Evolutionary conservation across 345 rosid genomes (phyloP).

Genomic region (Limnanthes douglasii): DNA sequence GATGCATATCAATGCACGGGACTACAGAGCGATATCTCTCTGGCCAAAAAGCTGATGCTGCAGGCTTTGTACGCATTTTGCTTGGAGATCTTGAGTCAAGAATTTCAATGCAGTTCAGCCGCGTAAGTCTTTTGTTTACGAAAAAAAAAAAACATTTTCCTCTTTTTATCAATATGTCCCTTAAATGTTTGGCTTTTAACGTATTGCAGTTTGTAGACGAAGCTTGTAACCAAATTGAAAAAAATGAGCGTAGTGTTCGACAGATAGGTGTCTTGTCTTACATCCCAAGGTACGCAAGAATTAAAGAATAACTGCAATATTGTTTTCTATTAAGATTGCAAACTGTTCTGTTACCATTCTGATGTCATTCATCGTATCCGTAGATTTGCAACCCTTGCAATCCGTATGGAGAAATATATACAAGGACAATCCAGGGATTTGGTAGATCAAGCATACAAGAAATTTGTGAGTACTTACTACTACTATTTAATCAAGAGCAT

Average conservation of each 20-base stretch:
- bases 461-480: conserved; percentile 80
- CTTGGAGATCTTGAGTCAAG: conserved; percentile 93
- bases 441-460: conserved; percentile 95
- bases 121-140: conserved; percentile 55
- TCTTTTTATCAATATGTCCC: conserved; percentile 1
- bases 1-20: conserved; percentile 99
- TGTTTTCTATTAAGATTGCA: too few species aligned
- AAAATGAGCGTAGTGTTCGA: conserved; percentile 77
- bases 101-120: conserved; percentile 84
- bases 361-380: too few species aligned
- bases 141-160: conserved; percentile 2
- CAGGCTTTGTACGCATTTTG: conserved; percentile 95
- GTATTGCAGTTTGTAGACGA: conserved; percentile 86
- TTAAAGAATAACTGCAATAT: too few species aligned
- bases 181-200: conserved; percentile 9
- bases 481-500: too few species aligned
- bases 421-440: conserved; percentile 96
- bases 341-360: too few species aligned
- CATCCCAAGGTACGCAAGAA: conserved; percentile 96
- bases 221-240: conserved; percentile 96
- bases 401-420: conserved; percentile 98
- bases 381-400: conserved; percentile 96
- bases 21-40: conserved; percentile 92
- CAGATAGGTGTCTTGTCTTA: conserved; percentile 88
- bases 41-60: conserved; percentile 99